Percentiles rank a stretch among this genome's conserved stretches.
Conservation (phyloP, 352 stramenopile genomes). For the Pythium phragmitis region DNA sequence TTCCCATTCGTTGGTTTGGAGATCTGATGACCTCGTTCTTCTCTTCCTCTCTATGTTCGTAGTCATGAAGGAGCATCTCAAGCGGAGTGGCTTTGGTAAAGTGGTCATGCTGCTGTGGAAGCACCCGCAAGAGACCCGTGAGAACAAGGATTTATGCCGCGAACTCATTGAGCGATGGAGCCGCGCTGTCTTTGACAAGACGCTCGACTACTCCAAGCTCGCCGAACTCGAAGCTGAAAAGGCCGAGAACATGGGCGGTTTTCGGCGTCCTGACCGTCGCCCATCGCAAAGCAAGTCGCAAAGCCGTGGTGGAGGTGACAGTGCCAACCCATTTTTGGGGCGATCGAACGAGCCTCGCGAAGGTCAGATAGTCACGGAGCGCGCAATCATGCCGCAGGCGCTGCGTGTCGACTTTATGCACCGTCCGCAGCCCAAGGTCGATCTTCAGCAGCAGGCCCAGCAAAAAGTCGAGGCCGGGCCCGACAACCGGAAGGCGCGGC, state of each 20-base stretch:
- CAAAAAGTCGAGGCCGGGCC: constrained; percentile 55
- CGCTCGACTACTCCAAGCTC: constrained; percentile 84
- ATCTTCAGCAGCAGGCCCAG: constrained; percentile 52
- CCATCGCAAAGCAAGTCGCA: constrained; percentile 11
- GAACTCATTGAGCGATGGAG: constrained; percentile 87
- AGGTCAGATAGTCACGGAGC: constrained; percentile 45
- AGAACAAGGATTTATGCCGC: constrained; percentile 87
- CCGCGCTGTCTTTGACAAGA: constrained; percentile 88
- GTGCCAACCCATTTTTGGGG: constrained; percentile 53
- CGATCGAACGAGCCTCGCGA: constrained; percentile 32
- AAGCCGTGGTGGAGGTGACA: constrained; percentile 25
- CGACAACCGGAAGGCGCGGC: constrained; percentile 76
- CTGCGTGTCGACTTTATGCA: constrained; percentile 83
- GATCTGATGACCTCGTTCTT: background rate
- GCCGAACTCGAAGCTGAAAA: constrained; percentile 85
- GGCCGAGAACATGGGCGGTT: constrained; percentile 62
- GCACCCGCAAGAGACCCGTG: constrained; percentile 77
- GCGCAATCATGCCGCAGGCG: constrained; percentile 66
- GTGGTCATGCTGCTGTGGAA: constrained; percentile 89
- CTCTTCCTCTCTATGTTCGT: background rate
- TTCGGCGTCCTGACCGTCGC: constrained; percentile 52
- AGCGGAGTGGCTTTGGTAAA: constrained; percentile 88
- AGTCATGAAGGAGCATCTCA: constrained; percentile 89
- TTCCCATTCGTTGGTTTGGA: background rate
- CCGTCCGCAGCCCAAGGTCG: constrained; percentile 79